Base-by-base conservation (phyloP, 164 flowering plant genomes). In the Amborella trichopoda region DNA sequence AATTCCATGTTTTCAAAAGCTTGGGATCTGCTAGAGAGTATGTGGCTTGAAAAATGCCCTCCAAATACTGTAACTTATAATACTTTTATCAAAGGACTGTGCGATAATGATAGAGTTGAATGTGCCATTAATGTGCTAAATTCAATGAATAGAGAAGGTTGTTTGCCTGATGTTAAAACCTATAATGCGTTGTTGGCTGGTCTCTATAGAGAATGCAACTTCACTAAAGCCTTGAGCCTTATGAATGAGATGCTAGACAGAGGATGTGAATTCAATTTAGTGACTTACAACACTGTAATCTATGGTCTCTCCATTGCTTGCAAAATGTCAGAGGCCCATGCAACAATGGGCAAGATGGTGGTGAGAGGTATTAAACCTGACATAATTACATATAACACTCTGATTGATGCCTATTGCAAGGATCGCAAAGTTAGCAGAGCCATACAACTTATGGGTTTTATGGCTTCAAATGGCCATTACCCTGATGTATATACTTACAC, bases 101-200 rank as follows among this genome's bases (percentile, higher is more conserved):
- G 97, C 55, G 44, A 57, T 23, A 34, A 42, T 25, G 72, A 72
- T 54, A 63, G 73, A 62, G 53, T 68, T 33, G 79, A 78, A 38
- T 71, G 71, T 72, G 93, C 83, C 18, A 23, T 77, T 27, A 48
- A 68, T 33, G 50, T 73, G 51, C 68, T 76, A 24, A 45, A 64
- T 60, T 64, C 72, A 63, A 80, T 89, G 90, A 64, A 42, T 52
- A 55, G 36, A 13, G 53, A 64, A 50, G 80, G 77, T 32, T 80
- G 81, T 53, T 42, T 32, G 0, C 87, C 95, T 19, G 69, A 73
- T 46, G 48, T 64, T 20, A 71, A 58, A 6, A 84, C 94, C 2
- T 89, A 67, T 47, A 89, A 89, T 56, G 86, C 73, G 69, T 59
- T 82, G 18, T 40, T 84, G 55, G 62, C 73, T 61, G 89, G 80